Evolutionary conservation across 441 rosid species (phyloP), one percentile per base, ranked within the genome.

Genomic region (Syzygium syzygioides): DNA sequence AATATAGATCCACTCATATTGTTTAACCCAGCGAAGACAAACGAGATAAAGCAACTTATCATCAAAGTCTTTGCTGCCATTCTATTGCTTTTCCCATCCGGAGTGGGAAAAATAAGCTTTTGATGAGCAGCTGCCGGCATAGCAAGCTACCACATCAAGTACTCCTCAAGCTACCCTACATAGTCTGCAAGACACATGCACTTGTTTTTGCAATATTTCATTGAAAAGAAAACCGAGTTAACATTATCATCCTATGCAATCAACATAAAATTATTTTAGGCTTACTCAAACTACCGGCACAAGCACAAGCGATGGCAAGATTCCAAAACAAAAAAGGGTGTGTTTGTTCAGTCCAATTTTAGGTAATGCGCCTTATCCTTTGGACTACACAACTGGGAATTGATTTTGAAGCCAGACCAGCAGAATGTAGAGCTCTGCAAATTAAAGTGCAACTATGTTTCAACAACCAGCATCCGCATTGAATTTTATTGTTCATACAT

Each of bases 111-210:
- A 37, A 1, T 3, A 76, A 37, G 83, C 83, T 20, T 45, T 76
- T 55, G 87, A 87, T 86, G 90, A 91, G 92, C 90, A 93, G 89
- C 88, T 86, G 91, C 88, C 92, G 92, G 76, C 92, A 88, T 10
- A 53, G 87, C 91, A 76, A 34, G 26, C 48, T 34, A 37, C 50
- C 20, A 68, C 80, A 68, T 68, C 50, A 34, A 68, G 80, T 34
- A 19, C 80, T 37, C 50, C 80, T 68, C 48, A 34, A 37, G 52
- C 52, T 41, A 76, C 83, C 83, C 52, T 12, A 76, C 52, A 37
- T 71, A 37, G 37, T 71, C 52, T 71, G 83, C 83, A 71, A 20
- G 83, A 37, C 25, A 6, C 28, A 37, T 34, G 79, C 83, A 20
- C 0, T 71, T 71, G 83, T 37, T 37, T 37, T 5, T 37, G n/a